Base-by-base conservation (phyloP, 768 basidiomycete species). In the Clitopilus hobsonii region DNA sequence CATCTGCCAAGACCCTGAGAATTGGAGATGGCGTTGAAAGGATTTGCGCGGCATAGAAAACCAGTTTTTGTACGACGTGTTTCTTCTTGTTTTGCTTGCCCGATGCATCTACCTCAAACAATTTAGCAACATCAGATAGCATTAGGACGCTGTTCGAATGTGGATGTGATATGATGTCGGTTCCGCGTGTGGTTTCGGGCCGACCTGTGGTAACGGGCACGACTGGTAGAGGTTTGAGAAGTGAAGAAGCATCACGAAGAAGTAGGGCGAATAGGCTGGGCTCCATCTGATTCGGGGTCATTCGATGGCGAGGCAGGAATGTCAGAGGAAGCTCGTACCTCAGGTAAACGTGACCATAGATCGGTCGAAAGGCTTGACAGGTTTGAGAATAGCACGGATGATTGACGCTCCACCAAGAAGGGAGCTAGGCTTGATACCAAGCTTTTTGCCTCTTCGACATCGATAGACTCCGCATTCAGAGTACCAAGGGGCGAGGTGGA, bases 21-120 rank as follows among this genome's bases (percentile, higher is more conserved):
- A 75, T 61, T 3, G 60, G 58, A 38, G 72, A 60, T 0, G 86
- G 79, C n/a, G 73, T 77, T 0, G 79, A 74, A 20, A 81, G 56
- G 6, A 84, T 64, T 60, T 86, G 80, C 6, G 85, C 86, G 4
- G 82, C 82, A 58, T 91, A 92, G 69, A 86, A 92, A 13, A 74
- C 66, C 23, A 91, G 60, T 69, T 90, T 92, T 60, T 82, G 82
- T 7, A 73, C 65, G 49, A 81, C 67, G 60, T 79, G 80, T 51
- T 71, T 74, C 51, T 56, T 49, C 38, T 62, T 63, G 7, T 32
- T 56, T 11, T 14, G 26, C 10, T 23, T 49, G 23, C 54, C 24
- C 23, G 26, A 27, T 10, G 49, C 56, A 14, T 26, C 29, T n/a
- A 52, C 11, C 24, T 57, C 52, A 65, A 80, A 84, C 26, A 87